Evolutionary conservation across 2,329 filamentous ascomycete genomes (phyloP).

Genomic region (Colletotrichum falcatum): DNA sequence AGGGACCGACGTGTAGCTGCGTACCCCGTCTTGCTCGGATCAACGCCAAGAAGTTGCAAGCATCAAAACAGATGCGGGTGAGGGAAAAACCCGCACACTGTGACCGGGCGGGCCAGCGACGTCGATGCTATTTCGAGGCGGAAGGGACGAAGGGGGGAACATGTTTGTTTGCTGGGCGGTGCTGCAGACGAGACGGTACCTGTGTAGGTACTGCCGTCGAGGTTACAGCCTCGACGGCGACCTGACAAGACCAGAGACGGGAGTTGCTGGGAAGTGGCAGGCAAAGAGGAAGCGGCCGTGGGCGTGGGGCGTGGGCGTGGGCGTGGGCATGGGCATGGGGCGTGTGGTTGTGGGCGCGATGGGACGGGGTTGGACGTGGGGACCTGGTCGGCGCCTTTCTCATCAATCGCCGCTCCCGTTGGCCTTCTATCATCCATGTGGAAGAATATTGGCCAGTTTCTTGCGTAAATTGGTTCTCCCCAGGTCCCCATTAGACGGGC

Average conservation of each 20-base stretch:
- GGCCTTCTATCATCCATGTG: constrained; percentile 3
- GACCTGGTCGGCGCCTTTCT: constrained; percentile 6
- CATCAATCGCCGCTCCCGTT: constrained; percentile 3
- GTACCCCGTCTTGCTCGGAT: constrained; percentile 41
- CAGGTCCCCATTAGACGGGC: constrained; percentile 40
- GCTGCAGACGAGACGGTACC: not conserved
- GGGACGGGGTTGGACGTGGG: constrained; percentile 18
- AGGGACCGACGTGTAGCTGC: constrained; percentile 40
- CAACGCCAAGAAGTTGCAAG: constrained; percentile 42
- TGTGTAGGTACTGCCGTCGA: not conserved
- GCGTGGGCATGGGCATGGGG: not conserved
- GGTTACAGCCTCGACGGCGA: constrained; percentile 1
- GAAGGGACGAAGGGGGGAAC: constrained; percentile 26
- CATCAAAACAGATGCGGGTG: constrained; percentile 41
- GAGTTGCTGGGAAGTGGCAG: constrained; percentile 17
- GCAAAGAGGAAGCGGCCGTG: not conserved
- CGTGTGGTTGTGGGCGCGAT: not conserved
- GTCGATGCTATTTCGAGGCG: constrained; percentile 40
- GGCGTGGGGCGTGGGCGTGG: not conserved
- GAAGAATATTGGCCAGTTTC: constrained; percentile 33
- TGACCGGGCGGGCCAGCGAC: constrained; percentile 35
- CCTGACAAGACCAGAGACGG: constrained; percentile 15
- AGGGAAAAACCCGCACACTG: constrained; percentile 41
- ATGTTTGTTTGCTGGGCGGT: constrained; percentile 18
- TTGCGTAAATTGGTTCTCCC: constrained; percentile 38